These are phyloP conservation scores for Psilocybe sp. DNA, from an alignment of 768 basidiomycete species.

Conservation along the genomic window DNA sequence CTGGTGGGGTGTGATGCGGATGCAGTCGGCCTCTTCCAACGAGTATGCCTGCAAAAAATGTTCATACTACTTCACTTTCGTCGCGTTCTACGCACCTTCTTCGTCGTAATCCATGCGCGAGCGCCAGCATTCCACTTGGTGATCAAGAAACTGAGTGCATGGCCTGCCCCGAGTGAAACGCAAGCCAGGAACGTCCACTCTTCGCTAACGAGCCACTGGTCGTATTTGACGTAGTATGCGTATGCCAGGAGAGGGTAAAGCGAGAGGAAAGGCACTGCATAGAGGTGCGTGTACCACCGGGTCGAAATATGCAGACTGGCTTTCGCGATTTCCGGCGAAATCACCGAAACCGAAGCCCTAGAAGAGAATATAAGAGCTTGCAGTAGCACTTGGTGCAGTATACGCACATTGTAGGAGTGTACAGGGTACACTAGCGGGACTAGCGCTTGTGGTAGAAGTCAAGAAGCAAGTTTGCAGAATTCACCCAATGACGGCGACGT, in stretches of 20 bases:
- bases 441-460: too few relatives aligned
- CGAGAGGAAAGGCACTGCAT: slow-evolving; percentile 73
- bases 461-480: neutral
- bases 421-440: too few relatives aligned
- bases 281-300: slow-evolving; percentile 71
- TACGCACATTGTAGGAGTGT: neutral
- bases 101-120: slow-evolving; percentile 77
- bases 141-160: slow-evolving; percentile 88
- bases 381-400: neutral
- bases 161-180: slow-evolving; percentile 78
- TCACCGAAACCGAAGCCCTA: slow-evolving; percentile 50
- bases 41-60: slow-evolving; percentile 49
- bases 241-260: slow-evolving; percentile 85
- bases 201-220: slow-evolving; percentile 86
- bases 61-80: neutral
- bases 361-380: neutral
- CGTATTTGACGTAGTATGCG: slow-evolving; percentile 89
- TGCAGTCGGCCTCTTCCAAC: slow-evolving; percentile 71
- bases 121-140: slow-evolving; percentile 88
- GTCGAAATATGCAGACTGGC: slow-evolving; percentile 65
- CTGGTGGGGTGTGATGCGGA: slow-evolving; percentile 74
- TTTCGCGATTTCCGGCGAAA: slow-evolving; percentile 64
- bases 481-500: too few relatives aligned
- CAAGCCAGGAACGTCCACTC: slow-evolving; percentile 98
- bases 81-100: slow-evolving; percentile 43